A percentile compares a stretch with the other conserved stretches of the same genome.
Conservation (phyloP, 2,329 filamentous ascomycete genomes). For the Hymenoscyphus fructigenus region DNA sequence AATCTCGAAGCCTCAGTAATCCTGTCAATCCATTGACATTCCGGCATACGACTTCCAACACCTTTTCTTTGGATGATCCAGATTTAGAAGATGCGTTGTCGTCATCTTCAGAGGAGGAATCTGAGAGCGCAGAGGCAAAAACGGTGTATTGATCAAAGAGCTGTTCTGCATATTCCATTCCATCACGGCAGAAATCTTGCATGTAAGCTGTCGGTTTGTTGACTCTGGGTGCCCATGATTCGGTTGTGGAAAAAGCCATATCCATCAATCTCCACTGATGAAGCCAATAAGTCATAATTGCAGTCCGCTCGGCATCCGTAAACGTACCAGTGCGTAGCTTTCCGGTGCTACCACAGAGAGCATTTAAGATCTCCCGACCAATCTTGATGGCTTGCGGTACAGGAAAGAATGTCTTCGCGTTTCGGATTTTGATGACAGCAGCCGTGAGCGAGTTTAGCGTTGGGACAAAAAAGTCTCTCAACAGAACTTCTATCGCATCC, state of each 20-base stretch:
- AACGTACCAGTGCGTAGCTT: slow-evolving; percentile 39
- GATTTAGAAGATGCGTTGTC: slow-evolving; percentile 30
- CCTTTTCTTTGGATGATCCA: slow-evolving; percentile 40
- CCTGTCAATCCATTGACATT: slow-evolving; percentile 71
- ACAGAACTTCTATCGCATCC: slow-evolving; percentile 49
- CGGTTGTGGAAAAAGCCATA: slow-evolving; percentile 78
- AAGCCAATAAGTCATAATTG: slow-evolving; percentile 69
- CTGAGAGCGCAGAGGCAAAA: slow-evolving; percentile 54
- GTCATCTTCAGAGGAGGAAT: slow-evolving; percentile 36
- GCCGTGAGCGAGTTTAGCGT: slow-evolving; percentile 47
- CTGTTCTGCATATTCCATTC: slow-evolving; percentile 88
- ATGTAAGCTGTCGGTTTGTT: slow-evolving; percentile 59
- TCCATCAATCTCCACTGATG: slow-evolving; percentile 79
- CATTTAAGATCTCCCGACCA: slow-evolving; percentile 55
- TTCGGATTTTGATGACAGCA: slow-evolving; percentile 44
- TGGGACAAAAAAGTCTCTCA: slow-evolving; percentile 45
- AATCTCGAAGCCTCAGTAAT: slow-evolving; percentile 88
- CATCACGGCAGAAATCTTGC: slow-evolving; percentile 91
- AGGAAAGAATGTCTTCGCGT: slow-evolving; percentile 52
- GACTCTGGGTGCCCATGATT: slow-evolving; percentile 71
- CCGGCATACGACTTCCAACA: slow-evolving; percentile 64
- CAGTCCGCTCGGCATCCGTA: slow-evolving; percentile 43
- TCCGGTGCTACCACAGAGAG: slow-evolving; percentile 57
- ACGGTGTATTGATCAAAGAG: slow-evolving; percentile 84
- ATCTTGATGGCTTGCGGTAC: slow-evolving; percentile 58